Evolutionary conservation across 768 basidiomycete genomes (phyloP), one percentile per base, ranked within the genome.

Genomic region (Boletales sp.): DNA sequence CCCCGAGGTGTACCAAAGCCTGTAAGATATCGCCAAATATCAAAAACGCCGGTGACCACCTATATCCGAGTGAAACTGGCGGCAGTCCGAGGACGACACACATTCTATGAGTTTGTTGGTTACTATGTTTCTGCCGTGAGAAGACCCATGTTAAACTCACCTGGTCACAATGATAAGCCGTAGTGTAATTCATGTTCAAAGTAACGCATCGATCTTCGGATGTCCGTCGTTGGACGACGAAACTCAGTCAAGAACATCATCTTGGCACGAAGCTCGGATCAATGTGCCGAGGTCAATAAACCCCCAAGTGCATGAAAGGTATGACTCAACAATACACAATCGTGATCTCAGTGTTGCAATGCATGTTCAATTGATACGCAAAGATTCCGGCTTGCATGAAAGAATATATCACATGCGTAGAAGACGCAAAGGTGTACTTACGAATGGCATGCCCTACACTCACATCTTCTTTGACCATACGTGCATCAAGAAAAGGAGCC

Each of bases 351-450:
- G 29, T 32, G 17, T 34, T 27, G 24, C 18, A 19, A 30, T 13
- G n/a, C 17, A 39, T 30, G 43, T 47, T 45, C 51, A 43, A 38
- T 27, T 27, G 40, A 49, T 15, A 43, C n/a, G 4, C 8, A 40
- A 51, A 43, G 24, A 27, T 27, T 27, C 24, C 24, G 15, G 47
- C 44, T 55, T 53, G 59, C 61, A 31, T 57, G 57, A 50, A 61
- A 58, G 55, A 52, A 56, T 56, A 55, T 59, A 69, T 69, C 54
- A 79, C 76, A 74, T 61, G 70, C 66, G 61, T 70, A 68, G 65
- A 57, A 63, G 68, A 68, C 65, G 73, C 36, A 75, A 76, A 69
- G 69, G 74, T 74, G 74, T 80, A 81, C 79, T 82, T 79, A 81
- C 80, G 74, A 64, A 68, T 65, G 61, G 45, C 50, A 53, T 61